Evolutionary conservation across 78 protist genomes (phyloP).

Genomic region (Bigelowiella natans): DNA sequence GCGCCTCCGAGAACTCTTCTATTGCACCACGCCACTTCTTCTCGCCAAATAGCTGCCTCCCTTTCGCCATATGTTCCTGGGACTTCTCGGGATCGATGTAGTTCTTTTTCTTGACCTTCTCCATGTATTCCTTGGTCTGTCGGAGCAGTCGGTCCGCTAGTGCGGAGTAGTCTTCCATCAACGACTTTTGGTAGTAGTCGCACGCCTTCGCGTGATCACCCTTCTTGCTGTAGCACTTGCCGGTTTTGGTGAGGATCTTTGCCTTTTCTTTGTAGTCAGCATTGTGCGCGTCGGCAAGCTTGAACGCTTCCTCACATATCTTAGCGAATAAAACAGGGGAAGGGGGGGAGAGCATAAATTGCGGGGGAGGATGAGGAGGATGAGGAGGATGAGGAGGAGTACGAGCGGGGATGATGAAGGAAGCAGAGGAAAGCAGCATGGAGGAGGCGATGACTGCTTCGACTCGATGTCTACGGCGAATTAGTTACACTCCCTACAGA

Average conservation of each 20-base stretch:
- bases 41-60: background rate
- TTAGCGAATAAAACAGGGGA: too few relatives aligned
- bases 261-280: background rate
- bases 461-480: too few relatives aligned
- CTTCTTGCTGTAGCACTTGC: background rate
- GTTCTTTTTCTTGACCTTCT: background rate
- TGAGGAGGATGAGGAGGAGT: too few relatives aligned
- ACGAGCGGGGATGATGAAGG: too few relatives aligned
- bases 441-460: too few relatives aligned
- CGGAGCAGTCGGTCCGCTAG: background rate
- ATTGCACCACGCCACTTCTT: background rate
- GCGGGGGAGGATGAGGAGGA: too few relatives aligned
- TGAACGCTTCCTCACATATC: background rate
- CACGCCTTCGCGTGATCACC: background rate
- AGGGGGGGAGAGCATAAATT: too few relatives aligned
- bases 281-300: background rate
- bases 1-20: background rate
- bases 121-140: background rate
- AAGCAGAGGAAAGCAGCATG: too few relatives aligned
- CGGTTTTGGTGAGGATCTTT: background rate
- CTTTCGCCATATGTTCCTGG: background rate
- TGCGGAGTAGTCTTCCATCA: background rate
- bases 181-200: background rate
- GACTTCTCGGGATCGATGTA: slow-evolving; percentile 6
- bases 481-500: too few relatives aligned